These are phyloP conservation scores for Amorphotheca resinae DNA, from an alignment of 495 filamentous ascomycete genomes.

Conservation along the genomic window DNA sequence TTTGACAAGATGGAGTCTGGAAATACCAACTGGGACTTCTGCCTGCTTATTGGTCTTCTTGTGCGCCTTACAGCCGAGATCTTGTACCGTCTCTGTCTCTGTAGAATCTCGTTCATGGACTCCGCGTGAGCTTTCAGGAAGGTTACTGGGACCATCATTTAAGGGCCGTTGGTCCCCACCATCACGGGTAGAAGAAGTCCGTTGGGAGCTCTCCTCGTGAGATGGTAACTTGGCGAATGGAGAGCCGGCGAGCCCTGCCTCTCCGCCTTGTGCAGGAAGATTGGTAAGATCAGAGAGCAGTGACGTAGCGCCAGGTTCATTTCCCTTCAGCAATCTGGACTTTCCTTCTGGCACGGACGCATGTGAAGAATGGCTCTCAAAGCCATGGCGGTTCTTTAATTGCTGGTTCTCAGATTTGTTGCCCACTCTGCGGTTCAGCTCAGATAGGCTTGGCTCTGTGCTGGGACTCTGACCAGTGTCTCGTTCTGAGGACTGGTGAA, in stretches of 20 bases:
- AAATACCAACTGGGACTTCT: constrained; percentile 63
- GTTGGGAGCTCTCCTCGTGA: neutral
- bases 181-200: neutral
- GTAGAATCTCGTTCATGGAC: constrained; percentile 5
- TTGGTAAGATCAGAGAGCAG: neutral
- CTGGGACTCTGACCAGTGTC: too few relatives aligned
- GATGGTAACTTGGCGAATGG: constrained; percentile 28
- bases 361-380: neutral
- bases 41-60: constrained; percentile 20
- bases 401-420: neutral
- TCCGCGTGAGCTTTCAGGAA: neutral
- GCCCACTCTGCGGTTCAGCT: neutral
- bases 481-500: neutral
- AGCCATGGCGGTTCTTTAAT: neutral
- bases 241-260: constrained; percentile 26
- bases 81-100: constrained; percentile 6
- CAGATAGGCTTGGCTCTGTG: too few relatives aligned
- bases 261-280: constrained; percentile 5
- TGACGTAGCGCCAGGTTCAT: neutral
- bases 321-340: neutral
- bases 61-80: constrained; percentile 14
- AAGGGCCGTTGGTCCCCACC: neutral
- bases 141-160: neutral
- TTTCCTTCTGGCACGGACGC: neutral
- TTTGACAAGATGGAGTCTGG: constrained; percentile 52